Percentiles rank a stretch among this genome's conserved stretches.
phyloP scores from a whole-genome alignment of 2,329 filamentous ascomycete species.

The Grosmannia penicillata region DNA sequence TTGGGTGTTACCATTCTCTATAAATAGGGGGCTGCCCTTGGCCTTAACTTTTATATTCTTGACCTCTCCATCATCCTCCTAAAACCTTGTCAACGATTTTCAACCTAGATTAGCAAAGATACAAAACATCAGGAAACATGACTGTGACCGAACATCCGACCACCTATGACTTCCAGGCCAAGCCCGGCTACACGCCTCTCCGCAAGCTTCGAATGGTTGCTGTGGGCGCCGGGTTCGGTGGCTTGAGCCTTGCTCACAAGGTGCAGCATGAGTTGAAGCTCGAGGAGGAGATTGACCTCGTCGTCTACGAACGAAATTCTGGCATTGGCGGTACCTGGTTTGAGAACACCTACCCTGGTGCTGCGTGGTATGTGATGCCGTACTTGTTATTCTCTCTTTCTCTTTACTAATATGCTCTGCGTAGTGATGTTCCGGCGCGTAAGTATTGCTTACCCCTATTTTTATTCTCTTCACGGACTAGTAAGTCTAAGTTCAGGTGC shows the following conservation, averaged over 20 bases:
- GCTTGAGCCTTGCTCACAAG: not conserved
- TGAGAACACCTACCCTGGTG: conserved; percentile 4
- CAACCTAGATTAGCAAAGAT: too few species aligned
- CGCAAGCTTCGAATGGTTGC: not conserved
- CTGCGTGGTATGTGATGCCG: not conserved
- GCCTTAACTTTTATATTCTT: too few species aligned
- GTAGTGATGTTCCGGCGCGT: not conserved
- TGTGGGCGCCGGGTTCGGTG: not conserved
- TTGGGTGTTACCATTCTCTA: too few species aligned
- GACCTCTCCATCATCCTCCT: too few species aligned
- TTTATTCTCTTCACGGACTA: not conserved
- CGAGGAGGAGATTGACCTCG: conserved; percentile 15
- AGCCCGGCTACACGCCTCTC: not conserved
- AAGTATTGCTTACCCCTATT: not conserved
- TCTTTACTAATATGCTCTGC: not conserved
- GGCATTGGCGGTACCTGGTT: conserved; percentile 6
- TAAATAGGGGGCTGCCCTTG: too few species aligned
- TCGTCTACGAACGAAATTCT: conserved; percentile 10
- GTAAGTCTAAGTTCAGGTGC: not conserved
- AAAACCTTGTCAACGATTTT: too few species aligned
- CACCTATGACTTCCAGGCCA: not conserved
- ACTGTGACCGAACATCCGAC: not conserved
- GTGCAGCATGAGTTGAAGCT: not conserved
- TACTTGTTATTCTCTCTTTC: not conserved
- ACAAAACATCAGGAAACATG: not conserved